These are phyloP conservation scores for Fusarium chlamydosporum DNA, from an alignment of 2,329 filamentous ascomycete genomes.

Conservation along the genomic window DNA sequence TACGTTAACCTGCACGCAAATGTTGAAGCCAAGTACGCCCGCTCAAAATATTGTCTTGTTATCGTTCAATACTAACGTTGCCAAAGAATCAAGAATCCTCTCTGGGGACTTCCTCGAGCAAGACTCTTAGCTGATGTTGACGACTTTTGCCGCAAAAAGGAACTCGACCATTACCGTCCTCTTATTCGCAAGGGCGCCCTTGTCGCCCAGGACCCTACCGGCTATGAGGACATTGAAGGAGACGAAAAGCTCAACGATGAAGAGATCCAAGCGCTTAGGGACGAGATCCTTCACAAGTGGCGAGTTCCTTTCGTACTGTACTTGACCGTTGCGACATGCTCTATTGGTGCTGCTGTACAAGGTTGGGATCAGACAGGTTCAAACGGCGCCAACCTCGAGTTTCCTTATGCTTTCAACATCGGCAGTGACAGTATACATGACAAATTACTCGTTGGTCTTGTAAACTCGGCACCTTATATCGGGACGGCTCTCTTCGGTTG, in stretches of 20 bases:
- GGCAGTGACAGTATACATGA: slow-evolving; percentile 55
- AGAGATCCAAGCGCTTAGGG: slow-evolving; percentile 71
- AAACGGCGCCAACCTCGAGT: slow-evolving; percentile 74
- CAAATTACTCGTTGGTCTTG: slow-evolving; percentile 72
- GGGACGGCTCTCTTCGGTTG: slow-evolving; percentile 67
- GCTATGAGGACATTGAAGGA: slow-evolving; percentile 71
- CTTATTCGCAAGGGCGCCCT: slow-evolving; percentile 78
- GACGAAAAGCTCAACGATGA: slow-evolving; percentile 70
- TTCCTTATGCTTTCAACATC: slow-evolving; percentile 67
- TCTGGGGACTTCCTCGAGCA: slow-evolving; percentile 67
- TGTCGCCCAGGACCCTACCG: slow-evolving; percentile 77
- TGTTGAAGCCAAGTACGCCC: slow-evolving; percentile 61
- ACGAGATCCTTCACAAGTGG: slow-evolving; percentile 78
- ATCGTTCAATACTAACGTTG: slow-evolving; percentile 33
- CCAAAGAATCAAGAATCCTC: slow-evolving; percentile 60
- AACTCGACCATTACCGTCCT: slow-evolving; percentile 69
- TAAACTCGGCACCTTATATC: slow-evolving; percentile 72
- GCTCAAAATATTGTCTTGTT: not conserved
- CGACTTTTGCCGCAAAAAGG: slow-evolving; percentile 72
- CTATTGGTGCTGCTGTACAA: slow-evolving; percentile 78
- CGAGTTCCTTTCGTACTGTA: slow-evolving; percentile 73
- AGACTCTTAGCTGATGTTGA: slow-evolving; percentile 69
- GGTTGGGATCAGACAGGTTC: slow-evolving; percentile 77
- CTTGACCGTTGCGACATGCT: slow-evolving; percentile 76
- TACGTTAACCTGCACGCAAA: slow-evolving; percentile 62